Evolutionary conservation across 2,329 filamentous ascomycete species (phyloP), one percentile per base, ranked within the genome.

Genomic region (Herpotrichia juniperi): DNA sequence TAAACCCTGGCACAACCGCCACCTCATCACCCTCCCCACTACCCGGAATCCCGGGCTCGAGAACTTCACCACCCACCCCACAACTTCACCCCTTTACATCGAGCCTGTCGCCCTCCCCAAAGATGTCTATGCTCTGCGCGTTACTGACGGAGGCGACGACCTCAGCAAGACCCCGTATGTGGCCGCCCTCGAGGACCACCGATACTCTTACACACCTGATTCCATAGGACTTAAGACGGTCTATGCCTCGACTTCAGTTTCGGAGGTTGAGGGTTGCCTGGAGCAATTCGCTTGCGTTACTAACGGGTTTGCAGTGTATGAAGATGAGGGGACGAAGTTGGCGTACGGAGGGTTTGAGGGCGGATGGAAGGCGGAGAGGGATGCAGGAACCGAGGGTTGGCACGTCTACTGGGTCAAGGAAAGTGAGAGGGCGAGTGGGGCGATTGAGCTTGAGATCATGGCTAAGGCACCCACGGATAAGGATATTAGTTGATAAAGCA

Each of bases 1-100:
- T 1, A 31, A 59, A 34, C 64, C 63, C 14, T 65, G 62, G 60
- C 47, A 64, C 43, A 34, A 51, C 9, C 61, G 56, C 21, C 42
- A 48, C 31, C 31, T 66, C 9, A 50, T 63, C 19, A 37, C 28
- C 4, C 48, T 68, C 3, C 59, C 62, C 10, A 48, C 46, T 2
- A 48, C 53, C 32, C 26, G 53, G 1, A 48, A 37, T 10, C 50
- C 65, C 5, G 65, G 64, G 11, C 52, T 68, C 25, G 62, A 68
- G 39, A 66, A 68, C 51, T 64, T 62, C 45, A 68, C 63, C 9
- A 42, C 64, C 4, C 51, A 58, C 21, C 61, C 63, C 2, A 30
- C 46, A 11, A 61, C 62, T n/a, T 49, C 53, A 6, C 53, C 53
- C 12, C 16, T 61, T 26, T 45, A 46, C 8, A 56, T 65, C 43